Conservation (phyloP, 352 stramenopile species). For the Phytophthora megakarya region DNA sequence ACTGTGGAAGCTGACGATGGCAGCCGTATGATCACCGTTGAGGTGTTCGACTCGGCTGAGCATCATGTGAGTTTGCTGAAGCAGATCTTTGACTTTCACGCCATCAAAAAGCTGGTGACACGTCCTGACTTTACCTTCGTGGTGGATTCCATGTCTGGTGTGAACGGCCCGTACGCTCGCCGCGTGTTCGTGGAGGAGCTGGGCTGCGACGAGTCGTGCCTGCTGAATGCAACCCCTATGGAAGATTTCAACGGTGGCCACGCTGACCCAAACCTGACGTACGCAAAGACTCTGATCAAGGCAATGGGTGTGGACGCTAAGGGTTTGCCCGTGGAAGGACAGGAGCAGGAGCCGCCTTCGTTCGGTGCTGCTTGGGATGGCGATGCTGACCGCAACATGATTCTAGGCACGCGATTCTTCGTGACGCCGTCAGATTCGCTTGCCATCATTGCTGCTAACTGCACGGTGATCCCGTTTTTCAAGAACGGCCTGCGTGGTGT, state of each 20-base stretch:
- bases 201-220: conserved; percentile 70
- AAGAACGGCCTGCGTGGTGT: conserved; percentile 93
- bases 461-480: conserved; percentile 97
- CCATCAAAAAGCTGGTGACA: conserved; percentile 91
- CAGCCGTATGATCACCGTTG: conserved; percentile 92
- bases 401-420: conserved; percentile 98
- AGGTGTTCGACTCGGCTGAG: conserved; percentile 97
- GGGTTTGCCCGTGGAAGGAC: conserved; percentile 76
- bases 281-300: conserved; percentile 96
- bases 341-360: conserved; percentile 65
- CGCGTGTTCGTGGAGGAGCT: conserved; percentile 98
- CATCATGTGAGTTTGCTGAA: conserved; percentile 97
- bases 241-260: conserved; percentile 98
- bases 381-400: conserved; percentile 99
- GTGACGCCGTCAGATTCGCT: conserved; percentile 99
- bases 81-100: conserved; percentile 97
- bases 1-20: conserved; percentile 83
- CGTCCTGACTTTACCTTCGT: conserved; percentile 95
- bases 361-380: conserved; percentile 98
- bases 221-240: conserved; percentile 95
- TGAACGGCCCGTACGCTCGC: conserved; percentile 95
- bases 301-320: conserved; percentile 94
- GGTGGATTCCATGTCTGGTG: conserved; percentile 98
- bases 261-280: conserved; percentile 99
- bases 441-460: conserved; percentile 98